Conservation (phyloP, 129 eudicot species). For the Pseudognaphalium luteoalbum region DNA sequence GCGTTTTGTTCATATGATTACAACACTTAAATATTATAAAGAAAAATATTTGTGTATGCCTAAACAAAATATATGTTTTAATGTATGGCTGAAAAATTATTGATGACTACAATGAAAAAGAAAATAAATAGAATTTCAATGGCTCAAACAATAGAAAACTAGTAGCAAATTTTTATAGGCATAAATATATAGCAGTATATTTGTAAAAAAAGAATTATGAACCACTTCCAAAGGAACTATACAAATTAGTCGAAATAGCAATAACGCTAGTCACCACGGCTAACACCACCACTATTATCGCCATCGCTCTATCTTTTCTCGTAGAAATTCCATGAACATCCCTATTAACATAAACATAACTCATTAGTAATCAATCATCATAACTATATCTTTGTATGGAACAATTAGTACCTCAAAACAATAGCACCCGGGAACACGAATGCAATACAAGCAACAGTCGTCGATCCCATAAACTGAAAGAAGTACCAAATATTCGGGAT, state of each 20-base stretch:
- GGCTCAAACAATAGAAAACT: too few relatives aligned
- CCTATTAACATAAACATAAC: slow-evolving; percentile 27
- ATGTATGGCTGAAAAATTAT: too few relatives aligned
- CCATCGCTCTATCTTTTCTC: slow-evolving; percentile 55
- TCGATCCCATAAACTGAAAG: slow-evolving; percentile 89
- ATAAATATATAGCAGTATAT: too few relatives aligned
- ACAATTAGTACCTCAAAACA: slow-evolving; percentile 56
- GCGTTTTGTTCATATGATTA: too few relatives aligned
- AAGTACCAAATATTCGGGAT: slow-evolving; percentile 86
- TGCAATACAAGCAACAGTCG: slow-evolving; percentile 69
- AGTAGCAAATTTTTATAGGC: too few relatives aligned
- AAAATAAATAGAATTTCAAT: too few relatives aligned
- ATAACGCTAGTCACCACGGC: slow-evolving; percentile 67
- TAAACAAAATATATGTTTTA: too few relatives aligned
- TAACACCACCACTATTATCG: slow-evolving; percentile 55
- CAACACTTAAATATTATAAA: too few relatives aligned
- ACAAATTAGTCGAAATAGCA: slow-evolving; percentile 64
- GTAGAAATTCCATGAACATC: slow-evolving; percentile 63
- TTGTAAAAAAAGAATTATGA: background rate
- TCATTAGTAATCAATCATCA: background rate
- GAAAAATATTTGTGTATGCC: too few relatives aligned
- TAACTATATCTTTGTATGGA: background rate
- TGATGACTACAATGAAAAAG: too few relatives aligned
- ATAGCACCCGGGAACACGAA: slow-evolving; percentile 83
- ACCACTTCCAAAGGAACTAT: slow-evolving; percentile 33